Conservation (phyloP, 495 filamentous ascomycete genomes). For the Chaetomium tenue region DNA sequence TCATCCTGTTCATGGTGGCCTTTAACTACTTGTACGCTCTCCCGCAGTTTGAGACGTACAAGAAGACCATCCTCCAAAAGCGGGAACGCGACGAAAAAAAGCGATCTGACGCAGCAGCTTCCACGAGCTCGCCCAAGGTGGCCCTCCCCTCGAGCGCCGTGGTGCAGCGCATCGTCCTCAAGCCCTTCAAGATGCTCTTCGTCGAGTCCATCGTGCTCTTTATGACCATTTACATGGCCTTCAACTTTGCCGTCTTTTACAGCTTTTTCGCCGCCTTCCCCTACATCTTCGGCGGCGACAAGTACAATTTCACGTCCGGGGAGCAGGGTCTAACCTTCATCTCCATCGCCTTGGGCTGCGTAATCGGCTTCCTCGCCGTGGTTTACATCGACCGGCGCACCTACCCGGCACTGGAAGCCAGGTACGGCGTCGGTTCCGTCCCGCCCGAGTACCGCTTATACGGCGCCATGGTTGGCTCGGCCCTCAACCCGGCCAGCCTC, state of each 20-base stretch:
- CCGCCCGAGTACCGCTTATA: slow-evolving; percentile 58
- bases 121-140: not conserved
- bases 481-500: slow-evolving; percentile 53
- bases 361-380: slow-evolving; percentile 48
- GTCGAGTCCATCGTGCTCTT: slow-evolving; percentile 64
- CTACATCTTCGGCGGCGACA: slow-evolving; percentile 44
- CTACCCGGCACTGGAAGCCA: slow-evolving; percentile 22
- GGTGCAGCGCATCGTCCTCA: slow-evolving; percentile 35
- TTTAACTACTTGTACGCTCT: slow-evolving; percentile 12
- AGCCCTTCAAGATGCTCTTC: slow-evolving; percentile 59
- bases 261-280: slow-evolving; percentile 66
- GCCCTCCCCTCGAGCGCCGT: slow-evolving; percentile 26
- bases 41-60: slow-evolving; percentile 22
- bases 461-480: slow-evolving; percentile 58
- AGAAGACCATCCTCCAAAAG: slow-evolving; percentile 22
- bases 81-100: not conserved
- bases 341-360: slow-evolving; percentile 45
- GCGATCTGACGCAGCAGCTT: not conserved
- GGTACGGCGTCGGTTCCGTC: slow-evolving; percentile 30
- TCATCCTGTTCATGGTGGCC: slow-evolving; percentile 21
- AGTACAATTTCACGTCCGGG: slow-evolving; percentile 49
- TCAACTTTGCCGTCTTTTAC: slow-evolving; percentile 63
- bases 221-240: slow-evolving; percentile 60
- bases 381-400: slow-evolving; percentile 28
- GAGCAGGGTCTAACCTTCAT: slow-evolving; percentile 2